A percentile compares a stretch with the other conserved stretches of the same genome.
phyloP scores from a whole-genome alignment of 2,329 filamentous ascomycete species.

The Penicillium sumatraense region DNA sequence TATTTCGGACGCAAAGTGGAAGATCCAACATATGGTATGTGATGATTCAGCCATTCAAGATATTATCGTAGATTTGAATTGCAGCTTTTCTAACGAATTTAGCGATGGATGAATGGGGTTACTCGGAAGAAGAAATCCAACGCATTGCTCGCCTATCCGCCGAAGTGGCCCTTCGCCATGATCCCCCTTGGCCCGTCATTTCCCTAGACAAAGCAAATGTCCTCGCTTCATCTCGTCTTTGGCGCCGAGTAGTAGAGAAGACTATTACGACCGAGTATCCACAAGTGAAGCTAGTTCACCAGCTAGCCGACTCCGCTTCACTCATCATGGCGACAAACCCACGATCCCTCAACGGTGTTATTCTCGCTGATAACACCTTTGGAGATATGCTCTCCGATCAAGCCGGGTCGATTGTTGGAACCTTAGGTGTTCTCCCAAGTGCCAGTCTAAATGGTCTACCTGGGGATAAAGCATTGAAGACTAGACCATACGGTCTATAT shows the following conservation, averaged over 20 bases:
- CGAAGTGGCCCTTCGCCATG: constrained; percentile 72
- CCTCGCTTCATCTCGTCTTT: constrained; percentile 80
- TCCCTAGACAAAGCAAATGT: constrained; percentile 94
- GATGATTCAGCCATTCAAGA: neutral
- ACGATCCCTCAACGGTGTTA: constrained; percentile 77
- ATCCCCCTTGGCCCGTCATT: constrained; percentile 75
- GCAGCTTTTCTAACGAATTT: no score
- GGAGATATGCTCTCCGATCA: constrained; percentile 94
- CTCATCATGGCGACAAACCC: constrained; percentile 95
- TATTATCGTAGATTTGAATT: no score
- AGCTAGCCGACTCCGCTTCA: constrained; percentile 87
- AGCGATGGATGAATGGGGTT: constrained; percentile 78
- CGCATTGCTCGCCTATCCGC: constrained; percentile 79
- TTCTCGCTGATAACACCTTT: constrained; percentile 88
- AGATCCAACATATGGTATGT: constrained; percentile 36
- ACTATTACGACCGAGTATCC: constrained; percentile 84
- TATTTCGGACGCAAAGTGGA: constrained; percentile 48
- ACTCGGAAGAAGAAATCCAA: constrained; percentile 79
- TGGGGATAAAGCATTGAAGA: constrained; percentile 65
- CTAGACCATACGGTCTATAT: constrained; percentile 83
- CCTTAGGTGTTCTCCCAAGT: constrained; percentile 80
- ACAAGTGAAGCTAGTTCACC: constrained; percentile 76
- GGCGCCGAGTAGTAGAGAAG: constrained; percentile 81
- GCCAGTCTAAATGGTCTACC: constrained; percentile 83
- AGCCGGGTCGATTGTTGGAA: constrained; percentile 86